A percentile compares a stretch with the other conserved stretches of the same genome.
Conservation (phyloP, 352 stramenopile genomes). For the Blastocystis sp. region DNA sequence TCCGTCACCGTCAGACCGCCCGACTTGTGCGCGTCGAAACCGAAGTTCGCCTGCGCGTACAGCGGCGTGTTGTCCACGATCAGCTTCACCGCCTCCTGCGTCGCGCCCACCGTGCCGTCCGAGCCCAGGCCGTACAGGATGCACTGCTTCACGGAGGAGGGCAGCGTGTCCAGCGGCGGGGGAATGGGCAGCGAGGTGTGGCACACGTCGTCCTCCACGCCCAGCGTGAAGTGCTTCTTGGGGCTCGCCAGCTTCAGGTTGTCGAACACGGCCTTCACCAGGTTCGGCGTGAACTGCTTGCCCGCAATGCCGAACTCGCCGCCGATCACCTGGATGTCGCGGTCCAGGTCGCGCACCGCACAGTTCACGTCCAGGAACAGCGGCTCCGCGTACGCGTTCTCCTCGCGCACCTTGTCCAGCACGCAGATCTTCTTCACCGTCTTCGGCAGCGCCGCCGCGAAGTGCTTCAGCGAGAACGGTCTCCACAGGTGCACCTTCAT, state of each 20-base stretch:
- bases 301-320: slow-evolving; percentile 77
- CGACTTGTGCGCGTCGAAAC: slow-evolving; percentile 76
- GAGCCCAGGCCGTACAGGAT: slow-evolving; percentile 83
- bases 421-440: slow-evolving; percentile 77
- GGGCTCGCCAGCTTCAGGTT: slow-evolving; percentile 73
- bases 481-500: slow-evolving; percentile 78
- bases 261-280: slow-evolving; percentile 77
- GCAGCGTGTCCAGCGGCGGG: slow-evolving; percentile 74
- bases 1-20: slow-evolving; percentile 75
- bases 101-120: slow-evolving; percentile 75
- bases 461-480: slow-evolving; percentile 79
- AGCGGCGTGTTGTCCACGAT: slow-evolving; percentile 74
- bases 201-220: slow-evolving; percentile 78
- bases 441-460: slow-evolving; percentile 75
- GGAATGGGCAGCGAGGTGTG: slow-evolving; percentile 73
- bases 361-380: slow-evolving; percentile 78
- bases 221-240: slow-evolving; percentile 78
- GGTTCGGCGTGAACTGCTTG: slow-evolving; percentile 76
- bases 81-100: slow-evolving; percentile 75
- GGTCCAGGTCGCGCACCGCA: slow-evolving; percentile 75
- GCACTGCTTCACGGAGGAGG: slow-evolving; percentile 79
- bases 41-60: slow-evolving; percentile 76
- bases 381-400: slow-evolving; percentile 76
- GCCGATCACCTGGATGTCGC: slow-evolving; percentile 73
- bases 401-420: slow-evolving; percentile 76